Conservation (phyloP, 2,329 filamentous ascomycete genomes). For the Neonectria magnoliae region DNA sequence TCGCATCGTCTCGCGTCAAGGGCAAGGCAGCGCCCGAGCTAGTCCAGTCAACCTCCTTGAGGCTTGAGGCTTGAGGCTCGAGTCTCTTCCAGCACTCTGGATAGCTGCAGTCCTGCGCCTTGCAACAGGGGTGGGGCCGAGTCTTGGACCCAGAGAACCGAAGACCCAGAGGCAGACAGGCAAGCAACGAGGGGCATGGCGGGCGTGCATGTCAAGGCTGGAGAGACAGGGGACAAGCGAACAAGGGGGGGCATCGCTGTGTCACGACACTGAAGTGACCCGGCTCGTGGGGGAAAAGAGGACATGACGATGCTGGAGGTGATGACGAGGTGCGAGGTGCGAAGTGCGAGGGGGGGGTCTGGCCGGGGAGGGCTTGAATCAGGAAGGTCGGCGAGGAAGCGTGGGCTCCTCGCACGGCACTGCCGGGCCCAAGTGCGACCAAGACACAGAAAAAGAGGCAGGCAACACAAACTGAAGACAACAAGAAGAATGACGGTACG, state of each 20-base stretch:
- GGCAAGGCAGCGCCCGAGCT: constrained; percentile 31
- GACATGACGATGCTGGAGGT: constrained; percentile 21
- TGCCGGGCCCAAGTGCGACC: constrained; percentile 12
- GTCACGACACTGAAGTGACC: constrained; percentile 29
- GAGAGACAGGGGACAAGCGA: constrained; percentile 16
- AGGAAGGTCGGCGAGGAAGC: constrained; percentile 34
- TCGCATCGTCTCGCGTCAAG: constrained; percentile 23
- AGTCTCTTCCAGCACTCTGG: constrained; percentile 34
- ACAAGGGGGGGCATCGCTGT: constrained; percentile 10
- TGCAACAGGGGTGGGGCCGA: constrained; percentile 32
- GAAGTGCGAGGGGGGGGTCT: constrained; percentile 28
- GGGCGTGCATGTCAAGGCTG: constrained; percentile 33
- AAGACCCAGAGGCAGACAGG: constrained; percentile 17
- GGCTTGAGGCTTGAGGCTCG: constrained; percentile 19
- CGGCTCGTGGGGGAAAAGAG: constrained; percentile 23
- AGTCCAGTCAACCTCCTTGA: constrained; percentile 34
- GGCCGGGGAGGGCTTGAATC: constrained; percentile 33
- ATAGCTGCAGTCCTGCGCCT: constrained; percentile 37
- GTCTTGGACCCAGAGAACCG: constrained; percentile 20
- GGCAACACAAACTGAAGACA: constrained; percentile 18
- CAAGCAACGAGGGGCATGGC: constrained; percentile 17
- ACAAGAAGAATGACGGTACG: constrained; percentile 31
- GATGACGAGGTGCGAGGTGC: constrained; percentile 23
- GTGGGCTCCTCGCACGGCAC: constrained; percentile 13
- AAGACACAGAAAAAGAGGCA: constrained; percentile 13